Evolutionary conservation across 331 rosid genomes (phyloP).

Genomic region (Pyracantha coccinea): DNA sequence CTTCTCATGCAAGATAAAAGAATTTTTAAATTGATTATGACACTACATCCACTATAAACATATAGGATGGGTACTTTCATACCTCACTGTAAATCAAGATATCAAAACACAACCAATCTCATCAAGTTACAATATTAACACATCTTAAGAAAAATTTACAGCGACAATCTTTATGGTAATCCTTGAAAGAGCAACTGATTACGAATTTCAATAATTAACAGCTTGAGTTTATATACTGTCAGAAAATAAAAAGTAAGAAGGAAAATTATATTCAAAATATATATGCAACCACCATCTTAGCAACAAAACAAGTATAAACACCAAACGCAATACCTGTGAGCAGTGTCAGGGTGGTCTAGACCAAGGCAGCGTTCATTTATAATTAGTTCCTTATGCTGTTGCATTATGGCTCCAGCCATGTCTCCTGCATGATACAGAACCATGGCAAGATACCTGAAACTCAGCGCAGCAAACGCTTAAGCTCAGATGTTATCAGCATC

Average conservation of each 20-base stretch:
- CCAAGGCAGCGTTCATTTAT: slow-evolving; percentile 97
- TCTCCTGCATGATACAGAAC: slow-evolving; percentile 99
- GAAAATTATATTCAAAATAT: neutral
- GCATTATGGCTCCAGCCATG: slow-evolving; percentile 96
- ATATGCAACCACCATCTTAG: neutral
- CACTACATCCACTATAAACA: neutral
- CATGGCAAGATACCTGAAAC: slow-evolving; percentile 98
- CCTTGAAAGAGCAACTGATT: neutral
- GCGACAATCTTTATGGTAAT: neutral
- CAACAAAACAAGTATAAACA: neutral
- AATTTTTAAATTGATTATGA: neutral
- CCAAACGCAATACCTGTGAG: slow-evolving; percentile 65
- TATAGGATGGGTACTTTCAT: neutral
- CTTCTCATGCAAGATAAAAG: neutral
- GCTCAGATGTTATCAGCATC: neutral
- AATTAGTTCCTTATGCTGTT: slow-evolving; percentile 93
- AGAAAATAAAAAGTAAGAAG: neutral
- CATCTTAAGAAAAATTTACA: neutral
- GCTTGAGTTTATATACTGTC: neutral
- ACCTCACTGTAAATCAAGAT: neutral
- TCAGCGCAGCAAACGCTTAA: slow-evolving; percentile 2
- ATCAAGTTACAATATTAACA: neutral
- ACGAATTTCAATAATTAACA: neutral
- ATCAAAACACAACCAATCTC: neutral
- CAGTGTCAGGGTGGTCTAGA: slow-evolving; percentile 98